Conservation (phyloP, 2,329 filamentous ascomycete genomes). For the Monilinia fructicola region DNA sequence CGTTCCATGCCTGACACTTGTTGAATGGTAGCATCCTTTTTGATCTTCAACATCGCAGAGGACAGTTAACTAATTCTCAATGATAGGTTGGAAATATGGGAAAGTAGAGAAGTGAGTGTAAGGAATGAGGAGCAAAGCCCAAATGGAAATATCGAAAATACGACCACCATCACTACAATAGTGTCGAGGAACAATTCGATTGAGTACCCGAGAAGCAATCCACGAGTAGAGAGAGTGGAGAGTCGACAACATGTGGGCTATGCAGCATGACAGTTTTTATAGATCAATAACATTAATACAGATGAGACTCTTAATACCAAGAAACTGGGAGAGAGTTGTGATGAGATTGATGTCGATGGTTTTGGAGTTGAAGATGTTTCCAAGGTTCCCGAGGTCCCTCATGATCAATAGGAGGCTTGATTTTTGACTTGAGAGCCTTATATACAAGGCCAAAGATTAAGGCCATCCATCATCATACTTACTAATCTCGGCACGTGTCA, state of each 20-base stretch:
- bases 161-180: background rate
- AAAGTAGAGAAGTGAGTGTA: constrained; percentile 19
- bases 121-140: background rate
- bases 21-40: background rate
- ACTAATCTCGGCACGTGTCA: too few relatives aligned
- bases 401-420: background rate
- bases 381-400: too few relatives aligned
- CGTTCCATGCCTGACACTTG: background rate
- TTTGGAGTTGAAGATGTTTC: background rate
- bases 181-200: background rate
- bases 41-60: background rate
- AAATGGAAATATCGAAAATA: background rate
- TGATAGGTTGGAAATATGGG: constrained; percentile 19
- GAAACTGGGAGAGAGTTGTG: too few relatives aligned
- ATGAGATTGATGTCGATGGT: background rate
- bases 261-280: background rate
- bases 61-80: background rate
- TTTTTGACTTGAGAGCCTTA: background rate
- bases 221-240: background rate
- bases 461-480: too few relatives aligned
- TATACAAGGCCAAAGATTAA: background rate
- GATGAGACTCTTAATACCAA: too few relatives aligned
- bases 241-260: background rate
- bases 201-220: background rate
- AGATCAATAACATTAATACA: background rate